A percentile compares a stretch with the other conserved stretches of the same genome.
Conservation (phyloP, 345 rosid genomes). For the Rhodamnia rubescens region DNA sequence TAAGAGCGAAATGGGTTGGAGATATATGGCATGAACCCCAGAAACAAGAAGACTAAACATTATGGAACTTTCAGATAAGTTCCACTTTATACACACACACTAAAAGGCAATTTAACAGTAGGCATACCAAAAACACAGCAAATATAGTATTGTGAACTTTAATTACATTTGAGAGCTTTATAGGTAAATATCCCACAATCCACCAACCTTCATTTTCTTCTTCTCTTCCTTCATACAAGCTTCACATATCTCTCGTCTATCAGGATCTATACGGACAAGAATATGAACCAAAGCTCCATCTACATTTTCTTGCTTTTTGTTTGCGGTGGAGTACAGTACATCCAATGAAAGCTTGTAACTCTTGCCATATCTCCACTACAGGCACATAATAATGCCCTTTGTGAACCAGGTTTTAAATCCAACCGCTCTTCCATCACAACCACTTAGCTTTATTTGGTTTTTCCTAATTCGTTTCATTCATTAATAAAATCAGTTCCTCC, state of each 20-base stretch:
- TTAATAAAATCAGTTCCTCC: background rate
- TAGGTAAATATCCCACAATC: background rate
- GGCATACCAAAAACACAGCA: background rate
- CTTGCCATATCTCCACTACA: background rate
- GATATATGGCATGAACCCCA: background rate
- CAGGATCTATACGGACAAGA: background rate
- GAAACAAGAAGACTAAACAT: background rate
- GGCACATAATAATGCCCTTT: background rate
- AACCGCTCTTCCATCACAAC: background rate
- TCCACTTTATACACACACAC: background rate
- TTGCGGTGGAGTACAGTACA: background rate
- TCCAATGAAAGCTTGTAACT: background rate
- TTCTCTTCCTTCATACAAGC: background rate
- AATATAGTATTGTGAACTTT: background rate
- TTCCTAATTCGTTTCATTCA: background rate
- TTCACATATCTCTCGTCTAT: background rate
- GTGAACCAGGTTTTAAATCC: background rate
- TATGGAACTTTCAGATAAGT: background rate
- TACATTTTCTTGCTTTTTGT: background rate
- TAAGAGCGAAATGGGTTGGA: background rate
- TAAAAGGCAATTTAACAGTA: background rate
- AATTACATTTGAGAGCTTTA: background rate
- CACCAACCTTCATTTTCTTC: background rate
- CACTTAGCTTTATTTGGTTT: background rate
- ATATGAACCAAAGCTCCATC: background rate